A percentile compares a stretch with the other conserved stretches of the same genome.
Evolutionary conservation across 192 early-diverging fungal species (phyloP).

Genomic region (Thamnidium elegans): DNA sequence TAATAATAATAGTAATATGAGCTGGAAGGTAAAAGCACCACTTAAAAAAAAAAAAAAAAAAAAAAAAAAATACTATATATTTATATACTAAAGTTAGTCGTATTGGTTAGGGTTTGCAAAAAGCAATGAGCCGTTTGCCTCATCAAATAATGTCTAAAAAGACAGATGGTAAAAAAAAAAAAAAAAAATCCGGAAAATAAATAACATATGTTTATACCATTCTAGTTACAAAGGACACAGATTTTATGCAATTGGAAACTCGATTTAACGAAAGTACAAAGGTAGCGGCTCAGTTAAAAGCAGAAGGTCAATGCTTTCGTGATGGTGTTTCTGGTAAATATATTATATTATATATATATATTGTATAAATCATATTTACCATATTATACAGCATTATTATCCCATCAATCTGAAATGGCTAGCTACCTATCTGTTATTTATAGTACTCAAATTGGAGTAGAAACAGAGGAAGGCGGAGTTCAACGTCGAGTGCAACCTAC

Average conservation of each 20-base stretch:
- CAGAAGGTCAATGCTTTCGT: conserved; percentile 67
- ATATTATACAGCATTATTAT: conserved; percentile 23
- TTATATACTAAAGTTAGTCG: background rate
- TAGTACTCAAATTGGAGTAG: conserved; percentile 24
- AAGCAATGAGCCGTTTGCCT: conserved; percentile 79
- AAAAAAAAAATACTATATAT: no score
- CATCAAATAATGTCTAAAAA: conserved; percentile 66
- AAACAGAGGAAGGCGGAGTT: conserved; percentile 53
- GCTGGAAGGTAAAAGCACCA: no score
- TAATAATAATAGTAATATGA: no score
- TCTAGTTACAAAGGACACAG: conserved; percentile 49
- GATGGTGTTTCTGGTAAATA: conserved; percentile 48
- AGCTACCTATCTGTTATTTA: conserved; percentile 20
- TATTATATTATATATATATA: background rate
- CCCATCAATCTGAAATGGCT: conserved; percentile 31
- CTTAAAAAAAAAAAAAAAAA: no score
- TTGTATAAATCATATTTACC: background rate
- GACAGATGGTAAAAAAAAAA: conserved; percentile 24
- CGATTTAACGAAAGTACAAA: conserved; percentile 60
- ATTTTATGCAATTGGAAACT: conserved; percentile 60
- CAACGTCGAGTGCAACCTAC: conserved; percentile 41
- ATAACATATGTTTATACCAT: background rate
- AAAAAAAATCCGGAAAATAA: background rate
- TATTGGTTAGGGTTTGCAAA: conserved; percentile 59
- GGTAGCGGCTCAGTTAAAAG: conserved; percentile 61